Conservation (phyloP, 78 protist genomes). For the Isochrysis galbana region DNA sequence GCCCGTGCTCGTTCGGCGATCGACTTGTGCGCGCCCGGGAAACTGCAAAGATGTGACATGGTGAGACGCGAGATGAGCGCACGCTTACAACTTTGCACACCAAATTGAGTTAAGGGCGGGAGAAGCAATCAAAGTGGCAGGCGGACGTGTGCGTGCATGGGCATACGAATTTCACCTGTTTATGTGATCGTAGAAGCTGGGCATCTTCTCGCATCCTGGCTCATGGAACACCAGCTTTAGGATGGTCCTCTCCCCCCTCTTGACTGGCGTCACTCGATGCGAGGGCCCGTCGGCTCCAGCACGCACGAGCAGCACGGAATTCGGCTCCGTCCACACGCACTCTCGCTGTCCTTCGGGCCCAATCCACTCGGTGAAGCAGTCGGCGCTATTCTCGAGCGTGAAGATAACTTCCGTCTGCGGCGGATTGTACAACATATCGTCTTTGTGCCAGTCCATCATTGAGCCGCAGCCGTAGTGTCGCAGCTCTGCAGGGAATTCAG, state of each 20-base stretch:
- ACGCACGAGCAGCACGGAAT: neutral
- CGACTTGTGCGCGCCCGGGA: neutral
- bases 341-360: neutral
- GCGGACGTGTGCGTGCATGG: too few species aligned
- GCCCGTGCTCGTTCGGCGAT: neutral
- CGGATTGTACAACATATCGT: neutral
- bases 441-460: neutral
- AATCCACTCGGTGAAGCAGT: neutral
- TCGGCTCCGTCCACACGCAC: neutral
- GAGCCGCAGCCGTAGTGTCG: neutral
- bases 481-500: neutral
- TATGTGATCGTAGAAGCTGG: neutral
- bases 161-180: too few species aligned
- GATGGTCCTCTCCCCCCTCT: constrained; percentile 3
- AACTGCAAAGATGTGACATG: too few species aligned
- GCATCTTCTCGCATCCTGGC: neutral
- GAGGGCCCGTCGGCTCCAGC: neutral
- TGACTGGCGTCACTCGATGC: neutral
- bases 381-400: neutral
- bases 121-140: too few species aligned
- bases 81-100: too few species aligned
- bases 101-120: too few species aligned
- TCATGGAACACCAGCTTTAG: neutral
- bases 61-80: too few species aligned
- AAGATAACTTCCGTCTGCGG: neutral